Evolutionary conservation across 371 early-diverging fungal genomes (phyloP).

Genomic region (Dinochytrium kinnereticum): DNA sequence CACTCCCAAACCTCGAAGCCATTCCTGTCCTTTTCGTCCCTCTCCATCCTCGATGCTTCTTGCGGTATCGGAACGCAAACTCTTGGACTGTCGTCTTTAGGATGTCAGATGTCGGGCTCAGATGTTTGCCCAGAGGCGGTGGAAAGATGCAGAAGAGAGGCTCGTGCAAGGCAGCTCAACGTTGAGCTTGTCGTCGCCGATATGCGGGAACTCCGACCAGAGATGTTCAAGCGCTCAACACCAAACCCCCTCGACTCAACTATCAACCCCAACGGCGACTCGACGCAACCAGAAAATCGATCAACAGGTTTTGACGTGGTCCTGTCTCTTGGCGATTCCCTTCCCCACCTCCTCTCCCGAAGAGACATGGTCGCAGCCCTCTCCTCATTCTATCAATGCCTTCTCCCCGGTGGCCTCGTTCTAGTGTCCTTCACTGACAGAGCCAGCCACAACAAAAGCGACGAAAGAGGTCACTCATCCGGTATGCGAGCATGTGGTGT

Average conservation of each 20-base stretch:
- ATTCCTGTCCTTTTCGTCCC: not conserved
- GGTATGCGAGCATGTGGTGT: not conserved
- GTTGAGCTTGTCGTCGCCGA: not conserved
- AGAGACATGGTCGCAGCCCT: not conserved
- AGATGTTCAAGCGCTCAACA: not conserved
- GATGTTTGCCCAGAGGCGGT: not conserved
- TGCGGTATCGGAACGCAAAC: slow-evolving; percentile 15
- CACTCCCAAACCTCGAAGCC: not conserved
- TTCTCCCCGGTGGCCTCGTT: not conserved
- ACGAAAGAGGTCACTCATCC: not conserved
- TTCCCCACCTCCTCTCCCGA: slow-evolving; percentile 8
- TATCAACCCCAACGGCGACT: too few relatives aligned
- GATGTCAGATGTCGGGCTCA: slow-evolving; percentile 1
- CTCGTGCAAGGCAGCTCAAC: not conserved
- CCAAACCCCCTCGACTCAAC: too few relatives aligned
- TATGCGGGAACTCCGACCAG: not conserved
- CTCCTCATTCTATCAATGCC: not conserved
- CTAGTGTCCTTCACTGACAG: slow-evolving; percentile 6
- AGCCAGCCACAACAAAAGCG: not conserved
- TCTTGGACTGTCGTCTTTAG: not conserved
- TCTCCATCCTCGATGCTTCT: not conserved
- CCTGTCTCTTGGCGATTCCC: not conserved
- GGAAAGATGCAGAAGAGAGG: not conserved
- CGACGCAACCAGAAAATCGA: too few relatives aligned
- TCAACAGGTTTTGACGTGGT: slow-evolving; percentile 2